phyloP scores from a whole-genome alignment of 192 early-diverging fungal genomes.

The Chytriomyces sp. region DNA sequence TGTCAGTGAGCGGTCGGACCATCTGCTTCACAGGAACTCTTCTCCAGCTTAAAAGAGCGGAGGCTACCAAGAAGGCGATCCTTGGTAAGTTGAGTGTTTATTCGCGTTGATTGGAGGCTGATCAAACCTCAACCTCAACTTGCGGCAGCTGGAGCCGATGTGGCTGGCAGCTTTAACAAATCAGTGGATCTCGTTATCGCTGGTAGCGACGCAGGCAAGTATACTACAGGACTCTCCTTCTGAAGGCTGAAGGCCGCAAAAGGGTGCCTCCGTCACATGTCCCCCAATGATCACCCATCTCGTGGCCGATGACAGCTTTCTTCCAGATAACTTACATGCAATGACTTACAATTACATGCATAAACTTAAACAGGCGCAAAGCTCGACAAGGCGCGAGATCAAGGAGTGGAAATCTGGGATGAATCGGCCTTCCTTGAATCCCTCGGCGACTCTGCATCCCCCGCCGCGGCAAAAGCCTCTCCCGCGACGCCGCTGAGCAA shows the following conservation, averaged over 20 bases:
- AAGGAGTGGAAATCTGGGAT: constrained; percentile 2
- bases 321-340: too few species aligned
- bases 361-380: too few species aligned
- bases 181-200: neutral
- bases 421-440: neutral
- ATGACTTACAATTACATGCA: too few species aligned
- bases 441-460: neutral
- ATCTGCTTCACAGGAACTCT: neutral
- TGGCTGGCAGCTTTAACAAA: neutral
- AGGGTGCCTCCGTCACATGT: too few species aligned
- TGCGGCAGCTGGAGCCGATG: neutral
- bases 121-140: too few species aligned
- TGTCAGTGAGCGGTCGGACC: neutral
- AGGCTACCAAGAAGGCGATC: neutral
- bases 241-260: too few species aligned
- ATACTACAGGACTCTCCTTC: too few species aligned
- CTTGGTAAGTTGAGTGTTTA: too few species aligned
- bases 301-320: too few species aligned
- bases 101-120: too few species aligned
- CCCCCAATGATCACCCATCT: too few species aligned
- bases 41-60: neutral
- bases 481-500: neutral
- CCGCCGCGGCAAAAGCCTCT: neutral
- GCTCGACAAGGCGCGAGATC: neutral
- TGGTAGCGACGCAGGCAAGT: neutral